Conservation (phyloP, 208 protist species). For the Novymonas esmeraldas region DNA sequence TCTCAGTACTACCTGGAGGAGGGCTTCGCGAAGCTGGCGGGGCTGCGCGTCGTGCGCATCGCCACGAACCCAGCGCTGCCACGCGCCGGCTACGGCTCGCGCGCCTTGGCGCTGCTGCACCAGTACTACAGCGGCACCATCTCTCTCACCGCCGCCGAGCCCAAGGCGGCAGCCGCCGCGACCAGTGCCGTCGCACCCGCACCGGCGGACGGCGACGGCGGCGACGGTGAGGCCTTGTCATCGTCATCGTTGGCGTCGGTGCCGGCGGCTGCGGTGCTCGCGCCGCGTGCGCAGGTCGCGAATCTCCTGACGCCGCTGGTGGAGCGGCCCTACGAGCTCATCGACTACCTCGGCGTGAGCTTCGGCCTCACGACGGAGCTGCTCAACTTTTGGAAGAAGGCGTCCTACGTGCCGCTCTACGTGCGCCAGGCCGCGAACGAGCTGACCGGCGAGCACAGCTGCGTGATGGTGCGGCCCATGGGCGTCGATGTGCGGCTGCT, state of each 20-base stretch:
- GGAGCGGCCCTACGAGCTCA: constrained; percentile 88
- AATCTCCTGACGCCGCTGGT: constrained; percentile 89
- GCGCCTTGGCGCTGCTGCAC: constrained; percentile 92
- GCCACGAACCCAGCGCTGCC: constrained; percentile 98
- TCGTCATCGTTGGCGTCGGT: too few relatives aligned
- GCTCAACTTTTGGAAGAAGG: constrained; percentile 97
- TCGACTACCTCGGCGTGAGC: constrained; percentile 98
- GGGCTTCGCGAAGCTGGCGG: constrained; percentile 94
- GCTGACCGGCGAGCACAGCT: constrained; percentile 99
- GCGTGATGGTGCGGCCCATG: constrained; percentile 96
- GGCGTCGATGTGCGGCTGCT: constrained; percentile 68
- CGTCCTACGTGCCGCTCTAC: constrained; percentile 91
- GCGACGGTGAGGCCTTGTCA: constrained; percentile 22
- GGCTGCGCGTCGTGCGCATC: constrained; percentile 98
- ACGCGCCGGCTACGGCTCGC: constrained; percentile 97
- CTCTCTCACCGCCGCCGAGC: constrained; percentile 36
- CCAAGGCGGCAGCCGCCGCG: constrained; percentile 1
- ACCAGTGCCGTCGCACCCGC: neutral
- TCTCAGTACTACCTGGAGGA: constrained; percentile 96
- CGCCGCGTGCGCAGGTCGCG: constrained; percentile 51
- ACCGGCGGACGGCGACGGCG: constrained; percentile 4
- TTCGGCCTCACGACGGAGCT: constrained; percentile 97
- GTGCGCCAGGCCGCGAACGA: constrained; percentile 95
- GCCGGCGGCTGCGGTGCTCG: constrained; percentile 18
- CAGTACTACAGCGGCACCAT: constrained; percentile 96